phyloP scores from a whole-genome alignment of 495 filamentous ascomycete species.

The Penicillium waksmanii region DNA sequence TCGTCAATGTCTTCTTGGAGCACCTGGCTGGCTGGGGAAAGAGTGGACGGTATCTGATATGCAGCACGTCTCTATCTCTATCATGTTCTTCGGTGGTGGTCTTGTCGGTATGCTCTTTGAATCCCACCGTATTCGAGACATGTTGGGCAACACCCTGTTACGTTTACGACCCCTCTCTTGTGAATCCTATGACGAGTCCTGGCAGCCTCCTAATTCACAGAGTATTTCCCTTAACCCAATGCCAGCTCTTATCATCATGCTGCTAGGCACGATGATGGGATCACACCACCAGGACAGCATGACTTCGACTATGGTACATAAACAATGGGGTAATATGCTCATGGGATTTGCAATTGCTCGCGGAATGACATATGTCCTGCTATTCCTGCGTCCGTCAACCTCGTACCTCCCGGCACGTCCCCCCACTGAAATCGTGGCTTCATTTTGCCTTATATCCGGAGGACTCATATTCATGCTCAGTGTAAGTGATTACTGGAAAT shows the following conservation, averaged over 20 bases:
- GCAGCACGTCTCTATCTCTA: conserved; percentile 89
- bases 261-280: conserved; percentile 93
- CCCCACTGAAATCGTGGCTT: conserved; percentile 82
- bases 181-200: conserved; percentile 51
- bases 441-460: conserved; percentile 86
- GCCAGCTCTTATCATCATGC: conserved; percentile 80
- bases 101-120: conserved; percentile 92
- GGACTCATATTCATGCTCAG: conserved; percentile 94
- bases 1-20: conserved; percentile 90
- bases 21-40: conserved; percentile 74
- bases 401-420: conserved; percentile 83
- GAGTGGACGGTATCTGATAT: conserved; percentile 81
- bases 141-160: conserved; percentile 69
- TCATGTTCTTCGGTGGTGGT: conserved; percentile 94
- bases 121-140: conserved; percentile 66
- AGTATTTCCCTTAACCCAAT: conserved; percentile 84
- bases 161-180: conserved; percentile 40
- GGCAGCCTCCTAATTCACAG: conserved; percentile 68
- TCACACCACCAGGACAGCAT: conserved; percentile 84
- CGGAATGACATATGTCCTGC: conserved; percentile 77
- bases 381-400: conserved; percentile 78
- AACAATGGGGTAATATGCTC: conserved; percentile 90
- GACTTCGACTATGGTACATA: conserved; percentile 90
- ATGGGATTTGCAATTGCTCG: conserved; percentile 79
- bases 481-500: conserved; percentile 53